A percentile compares a stretch with the other conserved stretches of the same genome.
phyloP scores from a whole-genome alignment of 768 basidiomycete species.

The Mycena kentingensis region DNA sequence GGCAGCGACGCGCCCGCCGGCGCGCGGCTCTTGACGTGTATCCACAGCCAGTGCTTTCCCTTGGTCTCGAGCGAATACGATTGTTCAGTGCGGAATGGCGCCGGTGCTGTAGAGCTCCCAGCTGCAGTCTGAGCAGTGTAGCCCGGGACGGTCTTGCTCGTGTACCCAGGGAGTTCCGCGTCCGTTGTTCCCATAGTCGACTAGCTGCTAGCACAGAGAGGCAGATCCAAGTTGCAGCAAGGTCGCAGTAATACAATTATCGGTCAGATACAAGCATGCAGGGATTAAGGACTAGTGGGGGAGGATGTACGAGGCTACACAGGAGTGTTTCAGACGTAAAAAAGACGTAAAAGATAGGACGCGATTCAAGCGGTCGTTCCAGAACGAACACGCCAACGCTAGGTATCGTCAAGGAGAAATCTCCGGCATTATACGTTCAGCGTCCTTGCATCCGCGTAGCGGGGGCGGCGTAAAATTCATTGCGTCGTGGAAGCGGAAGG shows the following conservation, averaged over 20 bases:
- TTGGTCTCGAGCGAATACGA: conserved; percentile 45
- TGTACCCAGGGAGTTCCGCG: conserved; percentile 22
- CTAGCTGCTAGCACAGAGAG: neutral
- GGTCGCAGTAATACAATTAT: too few species aligned
- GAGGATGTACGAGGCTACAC: conserved; percentile 20
- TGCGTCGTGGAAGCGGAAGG: conserved; percentile 29
- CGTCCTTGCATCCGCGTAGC: conserved; percentile 10
- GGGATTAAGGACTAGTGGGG: neutral
- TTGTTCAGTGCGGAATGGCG: conserved; percentile 33
- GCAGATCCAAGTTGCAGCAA: too few species aligned
- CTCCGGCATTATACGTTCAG: neutral
- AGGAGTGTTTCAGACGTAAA: neutral
- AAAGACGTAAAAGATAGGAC: conserved; percentile 12
- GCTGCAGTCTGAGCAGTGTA: conserved; percentile 18
- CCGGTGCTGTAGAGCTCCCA: neutral
- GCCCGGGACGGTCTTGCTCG: conserved; percentile 12
- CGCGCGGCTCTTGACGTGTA: conserved; percentile 52
- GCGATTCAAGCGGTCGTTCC: conserved; percentile 4
- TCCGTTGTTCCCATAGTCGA: conserved; percentile 17
- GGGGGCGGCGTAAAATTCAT: conserved; percentile 30
- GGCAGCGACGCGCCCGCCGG: conserved; percentile 41
- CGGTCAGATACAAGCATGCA: too few species aligned
- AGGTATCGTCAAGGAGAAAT: conserved; percentile 3
- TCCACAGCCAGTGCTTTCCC: conserved; percentile 50
- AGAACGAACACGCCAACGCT: conserved; percentile 19